These are phyloP conservation scores for Pseudogymnoascus sp. DNA, from an alignment of 2,329 filamentous ascomycete species.

Conservation along the genomic window DNA sequence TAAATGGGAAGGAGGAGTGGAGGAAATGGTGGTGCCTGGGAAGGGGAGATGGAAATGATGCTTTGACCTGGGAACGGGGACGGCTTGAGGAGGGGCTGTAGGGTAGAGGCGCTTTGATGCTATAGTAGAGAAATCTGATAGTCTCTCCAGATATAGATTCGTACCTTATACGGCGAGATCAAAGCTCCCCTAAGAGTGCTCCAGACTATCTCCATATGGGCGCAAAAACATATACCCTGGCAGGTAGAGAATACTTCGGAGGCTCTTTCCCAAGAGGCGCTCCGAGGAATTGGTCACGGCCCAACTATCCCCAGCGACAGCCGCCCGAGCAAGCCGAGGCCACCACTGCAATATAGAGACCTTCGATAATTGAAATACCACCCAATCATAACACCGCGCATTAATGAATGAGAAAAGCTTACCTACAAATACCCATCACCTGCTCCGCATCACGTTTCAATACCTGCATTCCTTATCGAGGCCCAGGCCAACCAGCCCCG, in stretches of 20 bases:
- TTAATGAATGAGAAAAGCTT: background rate
- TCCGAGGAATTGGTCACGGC: background rate
- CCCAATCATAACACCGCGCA: background rate
- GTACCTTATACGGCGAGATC: too few relatives aligned
- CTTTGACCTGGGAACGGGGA: background rate
- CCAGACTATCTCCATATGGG: too few relatives aligned
- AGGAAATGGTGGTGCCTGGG: background rate
- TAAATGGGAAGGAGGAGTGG: background rate
- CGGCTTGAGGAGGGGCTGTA: too few relatives aligned
- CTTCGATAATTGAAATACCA: background rate
- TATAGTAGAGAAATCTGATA: too few relatives aligned
- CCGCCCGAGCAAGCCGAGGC: background rate
- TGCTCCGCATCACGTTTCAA: background rate
- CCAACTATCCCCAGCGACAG: background rate
- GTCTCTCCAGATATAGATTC: too few relatives aligned
- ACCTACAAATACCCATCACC: background rate
- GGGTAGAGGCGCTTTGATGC: too few relatives aligned
- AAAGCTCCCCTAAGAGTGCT: too few relatives aligned
- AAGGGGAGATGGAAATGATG: background rate
- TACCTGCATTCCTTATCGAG: background rate
- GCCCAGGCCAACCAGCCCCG: background rate
- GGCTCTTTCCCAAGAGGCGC: background rate
- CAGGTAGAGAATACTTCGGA: background rate
- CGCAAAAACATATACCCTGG: background rate
- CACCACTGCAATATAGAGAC: background rate